A percentile compares a stretch with the other conserved stretches of the same genome.
These are phyloP conservation scores for Flaveria robusta DNA, from an alignment of 129 eudicot species.

Conservation along the genomic window DNA sequence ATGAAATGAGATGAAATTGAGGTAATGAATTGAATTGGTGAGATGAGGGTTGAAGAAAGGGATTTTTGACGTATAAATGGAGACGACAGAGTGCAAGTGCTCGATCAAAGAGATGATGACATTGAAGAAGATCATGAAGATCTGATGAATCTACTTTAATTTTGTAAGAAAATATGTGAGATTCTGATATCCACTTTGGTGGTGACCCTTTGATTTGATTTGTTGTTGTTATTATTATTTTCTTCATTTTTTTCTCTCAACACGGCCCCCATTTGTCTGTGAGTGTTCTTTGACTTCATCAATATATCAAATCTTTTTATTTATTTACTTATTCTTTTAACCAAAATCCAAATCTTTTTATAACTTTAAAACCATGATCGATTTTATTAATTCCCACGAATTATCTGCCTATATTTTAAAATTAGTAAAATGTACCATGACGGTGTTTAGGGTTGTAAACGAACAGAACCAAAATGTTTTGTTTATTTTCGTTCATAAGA, in stretches of 20 bases:
- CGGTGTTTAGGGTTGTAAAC: too few relatives aligned
- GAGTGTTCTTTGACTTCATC: slow-evolving; percentile 32
- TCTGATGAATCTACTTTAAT: slow-evolving; percentile 58
- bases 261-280: too few relatives aligned
- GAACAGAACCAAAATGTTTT: too few relatives aligned
- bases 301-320: slow-evolving; percentile 24
- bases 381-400: too few relatives aligned
- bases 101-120: slow-evolving; percentile 45
- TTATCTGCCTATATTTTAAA: too few relatives aligned
- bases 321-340: not conserved
- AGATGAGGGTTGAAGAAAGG: slow-evolving; percentile 3
- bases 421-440: too few relatives aligned
- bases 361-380: not conserved
- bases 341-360: not conserved
- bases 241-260: not conserved
- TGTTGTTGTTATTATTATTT: slow-evolving; percentile 10
- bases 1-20: slow-evolving; percentile 28
- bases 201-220: slow-evolving; percentile 44
- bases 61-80: slow-evolving; percentile 29
- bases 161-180: slow-evolving; percentile 56
- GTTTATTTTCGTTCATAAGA: too few relatives aligned
- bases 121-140: slow-evolving; percentile 41
- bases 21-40: not conserved
- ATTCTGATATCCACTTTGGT: slow-evolving; percentile 95
- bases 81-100: slow-evolving; percentile 35